Conservation (phyloP, 345 rosid species). For the Cochlearia excelsa region DNA sequence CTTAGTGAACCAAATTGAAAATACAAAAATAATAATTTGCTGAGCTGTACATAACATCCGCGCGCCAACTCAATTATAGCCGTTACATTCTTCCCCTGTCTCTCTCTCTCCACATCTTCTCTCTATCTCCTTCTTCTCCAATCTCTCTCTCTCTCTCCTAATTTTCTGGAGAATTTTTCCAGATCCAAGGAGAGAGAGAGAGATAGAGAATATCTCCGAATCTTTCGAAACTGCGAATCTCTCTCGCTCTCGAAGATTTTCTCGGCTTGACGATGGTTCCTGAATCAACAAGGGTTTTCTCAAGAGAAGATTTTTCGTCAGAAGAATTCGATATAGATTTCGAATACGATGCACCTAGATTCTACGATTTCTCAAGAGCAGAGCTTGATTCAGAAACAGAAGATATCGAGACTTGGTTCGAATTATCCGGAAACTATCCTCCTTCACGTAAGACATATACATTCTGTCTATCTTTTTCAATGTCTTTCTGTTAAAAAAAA, state of each 20-base stretch:
- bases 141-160: neutral
- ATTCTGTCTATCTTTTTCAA: no score
- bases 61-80: slow-evolving; percentile 13
- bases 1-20: no score
- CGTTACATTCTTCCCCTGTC: slow-evolving; percentile 8
- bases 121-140: no score
- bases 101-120: no score
- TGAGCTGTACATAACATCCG: no score
- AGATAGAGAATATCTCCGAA: neutral
- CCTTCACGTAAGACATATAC: slow-evolving; percentile 64
- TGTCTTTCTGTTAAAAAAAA: no score
- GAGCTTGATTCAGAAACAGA: slow-evolving; percentile 47
- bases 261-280: slow-evolving; percentile 17
- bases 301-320: slow-evolving; percentile 6
- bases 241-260: neutral
- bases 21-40: no score
- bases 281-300: slow-evolving; percentile 25
- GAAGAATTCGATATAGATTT: slow-evolving; percentile 49
- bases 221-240: slow-evolving; percentile 3
- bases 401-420: slow-evolving; percentile 68
- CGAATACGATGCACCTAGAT: slow-evolving; percentile 73
- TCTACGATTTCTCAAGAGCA: slow-evolving; percentile 51
- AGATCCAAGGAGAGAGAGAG: slow-evolving; percentile 1
- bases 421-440: slow-evolving; percentile 48
- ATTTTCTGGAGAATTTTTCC: no score